A percentile compares a stretch with the other conserved stretches of the same genome.
Evolutionary conservation across 2,329 filamentous ascomycete species (phyloP).

Genomic region (Cercospora zeina): DNA sequence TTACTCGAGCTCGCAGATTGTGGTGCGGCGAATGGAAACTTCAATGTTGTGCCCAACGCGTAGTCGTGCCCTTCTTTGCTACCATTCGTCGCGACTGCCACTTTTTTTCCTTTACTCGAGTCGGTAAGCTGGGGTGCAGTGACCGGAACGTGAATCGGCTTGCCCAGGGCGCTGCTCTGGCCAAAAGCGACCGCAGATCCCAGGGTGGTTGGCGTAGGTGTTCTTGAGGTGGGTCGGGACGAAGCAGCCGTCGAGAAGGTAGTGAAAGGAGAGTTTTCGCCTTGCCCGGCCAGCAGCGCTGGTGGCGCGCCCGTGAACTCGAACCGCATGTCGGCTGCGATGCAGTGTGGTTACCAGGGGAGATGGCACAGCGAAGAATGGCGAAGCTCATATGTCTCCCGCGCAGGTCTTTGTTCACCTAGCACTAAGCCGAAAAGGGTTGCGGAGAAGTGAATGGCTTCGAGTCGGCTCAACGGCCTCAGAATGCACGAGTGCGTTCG

Average conservation of each 20-base stretch:
- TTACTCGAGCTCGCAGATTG: not conserved
- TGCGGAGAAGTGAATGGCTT: not conserved
- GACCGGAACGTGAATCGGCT: conserved; percentile 1
- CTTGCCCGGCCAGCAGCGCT: not conserved
- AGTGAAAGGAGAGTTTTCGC: not conserved
- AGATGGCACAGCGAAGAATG: not conserved
- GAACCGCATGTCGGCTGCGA: conserved; percentile 23
- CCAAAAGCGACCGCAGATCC: not conserved
- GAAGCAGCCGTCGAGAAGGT: not conserved
- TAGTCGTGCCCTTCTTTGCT: not conserved
- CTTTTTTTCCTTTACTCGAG: no score
- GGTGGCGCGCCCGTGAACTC: conserved; percentile 24
- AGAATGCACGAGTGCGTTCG: not conserved
- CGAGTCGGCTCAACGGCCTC: not conserved
- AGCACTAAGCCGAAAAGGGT: not conserved
- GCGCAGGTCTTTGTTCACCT: not conserved
- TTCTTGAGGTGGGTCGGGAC: not conserved
- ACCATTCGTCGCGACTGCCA: no score
- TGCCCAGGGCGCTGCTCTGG: not conserved
- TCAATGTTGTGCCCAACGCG: not conserved
- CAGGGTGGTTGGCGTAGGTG: not conserved
- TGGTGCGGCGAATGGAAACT: not conserved
- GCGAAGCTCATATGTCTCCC: not conserved
- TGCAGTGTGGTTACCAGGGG: not conserved
- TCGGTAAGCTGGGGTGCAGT: not conserved